A percentile compares a stretch with the other conserved stretches of the same genome.
Conservation (phyloP, 1,139 yeast genomes). For the Schizosaccharomyces versatilis region DNA sequence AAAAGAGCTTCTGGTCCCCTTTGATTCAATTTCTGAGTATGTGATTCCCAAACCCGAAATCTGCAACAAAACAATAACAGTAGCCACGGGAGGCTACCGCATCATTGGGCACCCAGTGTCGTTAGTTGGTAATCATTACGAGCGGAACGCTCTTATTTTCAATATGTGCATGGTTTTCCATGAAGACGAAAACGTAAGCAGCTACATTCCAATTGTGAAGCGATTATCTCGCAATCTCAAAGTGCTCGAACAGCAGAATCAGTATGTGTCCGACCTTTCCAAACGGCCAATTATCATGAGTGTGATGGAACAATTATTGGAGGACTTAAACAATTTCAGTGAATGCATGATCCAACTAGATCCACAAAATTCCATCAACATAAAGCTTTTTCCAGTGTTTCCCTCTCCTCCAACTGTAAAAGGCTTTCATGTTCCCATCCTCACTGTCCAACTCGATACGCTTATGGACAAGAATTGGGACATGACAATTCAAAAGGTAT, state of each 20-base stretch:
- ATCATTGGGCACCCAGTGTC: conserved; percentile 84
- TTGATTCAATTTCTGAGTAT: conserved; percentile 70
- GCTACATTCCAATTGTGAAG: conserved; percentile 66
- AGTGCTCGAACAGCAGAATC: conserved; percentile 76
- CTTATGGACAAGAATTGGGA: conserved; percentile 88
- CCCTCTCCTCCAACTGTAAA: conserved; percentile 63
- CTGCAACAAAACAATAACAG: conserved; percentile 58
- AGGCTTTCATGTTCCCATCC: conserved; percentile 65
- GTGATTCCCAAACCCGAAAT: conserved; percentile 82
- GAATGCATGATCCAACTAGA: conserved; percentile 91
- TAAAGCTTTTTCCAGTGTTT: conserved; percentile 66
- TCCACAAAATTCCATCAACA: conserved; percentile 71
- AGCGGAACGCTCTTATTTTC: conserved; percentile 78
- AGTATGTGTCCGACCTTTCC: conserved; percentile 32
- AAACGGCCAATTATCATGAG: conserved; percentile 29
- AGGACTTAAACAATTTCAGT: conserved; percentile 80
- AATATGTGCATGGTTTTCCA: conserved; percentile 82
- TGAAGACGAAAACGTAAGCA: conserved; percentile 57
- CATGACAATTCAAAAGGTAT: conserved; percentile 61
- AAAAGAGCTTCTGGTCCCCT: conserved; percentile 38
- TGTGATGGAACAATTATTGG: conserved; percentile 67
- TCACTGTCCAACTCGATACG: conserved; percentile 36
- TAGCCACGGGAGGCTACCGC: conserved; percentile 47
- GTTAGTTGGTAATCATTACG: conserved; percentile 50
- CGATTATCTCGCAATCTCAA: conserved; percentile 75